These are phyloP conservation scores for Phytophthora pluvialis DNA, from an alignment of 352 stramenopile species.

Conservation along the genomic window DNA sequence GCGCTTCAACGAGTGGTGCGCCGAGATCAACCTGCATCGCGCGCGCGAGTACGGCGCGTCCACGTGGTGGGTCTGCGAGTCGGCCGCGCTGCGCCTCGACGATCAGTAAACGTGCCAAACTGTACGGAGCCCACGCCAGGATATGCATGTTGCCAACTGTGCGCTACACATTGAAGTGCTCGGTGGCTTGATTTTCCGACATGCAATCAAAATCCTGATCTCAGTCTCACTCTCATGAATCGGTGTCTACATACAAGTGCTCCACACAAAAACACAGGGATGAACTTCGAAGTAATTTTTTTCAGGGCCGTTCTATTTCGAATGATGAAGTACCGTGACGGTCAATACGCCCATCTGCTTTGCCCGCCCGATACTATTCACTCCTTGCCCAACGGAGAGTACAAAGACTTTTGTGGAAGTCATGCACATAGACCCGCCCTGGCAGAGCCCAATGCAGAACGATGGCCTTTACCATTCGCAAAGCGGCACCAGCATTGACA, in stretches of 20 bases:
- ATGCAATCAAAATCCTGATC: not conserved
- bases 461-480: constrained; percentile 6
- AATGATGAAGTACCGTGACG: constrained; percentile 5
- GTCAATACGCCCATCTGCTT: constrained; percentile 7
- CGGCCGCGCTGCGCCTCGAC: constrained; percentile 7
- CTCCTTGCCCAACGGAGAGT: not conserved
- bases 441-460: constrained; percentile 4
- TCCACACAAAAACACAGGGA: not conserved
- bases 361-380: not conserved
- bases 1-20: constrained; percentile 30
- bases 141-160: constrained; percentile 9
- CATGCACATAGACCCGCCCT: not conserved
- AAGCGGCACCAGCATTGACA: not conserved
- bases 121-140: constrained; percentile 14
- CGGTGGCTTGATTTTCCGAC: not conserved
- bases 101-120: constrained; percentile 1
- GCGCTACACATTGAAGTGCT: constrained; percentile 1
- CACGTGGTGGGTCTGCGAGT: constrained; percentile 32
- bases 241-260: no score
- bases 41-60: constrained; percentile 13
- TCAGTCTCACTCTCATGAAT: no score
- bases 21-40: constrained; percentile 22
- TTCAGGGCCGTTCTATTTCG: constrained; percentile 22
- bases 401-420: constrained; percentile 2
- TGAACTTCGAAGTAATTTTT: constrained; percentile 2